Conservation (phyloP, 306 rosid genomes). For the Medicago truncatula region DNA sequence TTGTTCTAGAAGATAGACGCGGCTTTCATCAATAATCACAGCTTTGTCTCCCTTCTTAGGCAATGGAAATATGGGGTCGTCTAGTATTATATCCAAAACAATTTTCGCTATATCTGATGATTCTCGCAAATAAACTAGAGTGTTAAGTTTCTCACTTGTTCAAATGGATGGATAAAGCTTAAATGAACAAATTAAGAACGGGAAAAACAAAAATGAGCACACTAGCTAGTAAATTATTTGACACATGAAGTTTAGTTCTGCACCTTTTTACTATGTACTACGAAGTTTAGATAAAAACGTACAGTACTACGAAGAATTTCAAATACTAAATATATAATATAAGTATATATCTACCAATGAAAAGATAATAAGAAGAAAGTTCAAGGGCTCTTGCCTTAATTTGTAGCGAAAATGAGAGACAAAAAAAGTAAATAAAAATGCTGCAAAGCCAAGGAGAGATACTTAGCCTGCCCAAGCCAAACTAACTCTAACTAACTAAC, state of each 20-base stretch:
- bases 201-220: constrained; percentile 1
- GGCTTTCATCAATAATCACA: too few species aligned
- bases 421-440: constrained; percentile 34
- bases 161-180: neutral
- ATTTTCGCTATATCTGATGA: too few species aligned
- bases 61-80: too few species aligned
- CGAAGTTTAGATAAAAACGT: too few species aligned
- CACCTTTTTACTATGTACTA: too few species aligned
- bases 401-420: neutral
- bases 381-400: constrained; percentile 28
- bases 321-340: constrained; percentile 24
- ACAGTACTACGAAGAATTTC: neutral
- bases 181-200: too few species aligned
- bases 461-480: neutral
- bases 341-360: constrained; percentile 31
- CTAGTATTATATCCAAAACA: too few species aligned
- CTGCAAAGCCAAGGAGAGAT: constrained; percentile 39
- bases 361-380: constrained; percentile 1
- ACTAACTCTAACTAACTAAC: constrained; percentile 23
- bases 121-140: too few species aligned
- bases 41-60: too few species aligned
- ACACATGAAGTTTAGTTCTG: constrained; percentile 38
- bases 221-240: constrained; percentile 38
- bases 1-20: too few species aligned
- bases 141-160: too few species aligned